Evolutionary conservation across 805 yeast species (phyloP).

Genomic region (Zygoascus flipseniorum): DNA sequence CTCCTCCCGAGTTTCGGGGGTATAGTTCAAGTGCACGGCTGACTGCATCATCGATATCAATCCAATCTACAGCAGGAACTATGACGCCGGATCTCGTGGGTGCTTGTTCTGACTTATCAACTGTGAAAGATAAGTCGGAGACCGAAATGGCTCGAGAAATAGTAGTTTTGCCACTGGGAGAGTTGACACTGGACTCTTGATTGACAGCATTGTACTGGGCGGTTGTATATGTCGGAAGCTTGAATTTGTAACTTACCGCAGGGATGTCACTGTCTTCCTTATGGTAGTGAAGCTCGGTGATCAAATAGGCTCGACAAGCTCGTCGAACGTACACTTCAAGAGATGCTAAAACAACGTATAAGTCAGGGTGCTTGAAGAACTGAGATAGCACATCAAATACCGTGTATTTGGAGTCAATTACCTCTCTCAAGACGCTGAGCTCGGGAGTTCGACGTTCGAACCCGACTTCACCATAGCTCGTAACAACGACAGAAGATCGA

Average conservation of each 20-base stretch:
- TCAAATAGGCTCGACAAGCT: conserved; percentile 92
- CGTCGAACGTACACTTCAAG: conserved; percentile 94
- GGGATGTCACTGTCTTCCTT: conserved; percentile 43
- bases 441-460: conserved; percentile 74
- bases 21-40: conserved; percentile 64
- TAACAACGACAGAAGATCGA: conserved; percentile 81
- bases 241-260: conserved; percentile 80
- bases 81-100: conserved; percentile 79
- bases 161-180: conserved; percentile 32
- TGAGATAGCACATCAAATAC: conserved; percentile 94
- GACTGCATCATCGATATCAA: conserved; percentile 81
- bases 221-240: conserved; percentile 61
- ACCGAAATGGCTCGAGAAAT: conserved; percentile 71
- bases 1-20: conserved; percentile 37
- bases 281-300: conserved; percentile 63
- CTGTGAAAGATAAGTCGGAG: conserved; percentile 81
- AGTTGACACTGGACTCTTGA: conserved; percentile 23
- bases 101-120: conserved; percentile 52
- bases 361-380: conserved; percentile 75
- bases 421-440: conserved; percentile 71
- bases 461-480: conserved; percentile 80
- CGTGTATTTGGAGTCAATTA: conserved; percentile 91
- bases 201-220: conserved; percentile 62
- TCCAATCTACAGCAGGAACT: conserved; percentile 72
- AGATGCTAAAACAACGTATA: conserved; percentile 89